A percentile compares a stretch with the other conserved stretches of the same genome.
phyloP scores from a whole-genome alignment of 768 basidiomycete species.

The Mycena vulgaris region DNA sequence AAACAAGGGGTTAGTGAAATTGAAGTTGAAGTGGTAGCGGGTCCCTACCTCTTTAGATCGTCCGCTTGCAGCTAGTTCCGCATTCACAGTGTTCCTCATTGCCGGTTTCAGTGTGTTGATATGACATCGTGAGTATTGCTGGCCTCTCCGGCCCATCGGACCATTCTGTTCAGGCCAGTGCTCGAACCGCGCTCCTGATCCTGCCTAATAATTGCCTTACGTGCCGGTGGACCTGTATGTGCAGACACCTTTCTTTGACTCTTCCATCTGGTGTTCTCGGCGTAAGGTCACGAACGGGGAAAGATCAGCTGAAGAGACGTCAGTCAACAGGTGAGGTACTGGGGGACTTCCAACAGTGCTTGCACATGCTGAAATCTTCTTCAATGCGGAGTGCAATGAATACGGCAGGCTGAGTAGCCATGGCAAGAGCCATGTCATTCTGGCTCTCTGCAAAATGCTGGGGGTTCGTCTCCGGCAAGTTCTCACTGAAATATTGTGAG shows the following conservation, averaged over 20 bases:
- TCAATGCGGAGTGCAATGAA: conserved; percentile 10
- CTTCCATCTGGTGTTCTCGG: conserved; percentile 4
- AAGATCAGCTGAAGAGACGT: conserved; percentile 6
- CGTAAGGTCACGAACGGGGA: background rate
- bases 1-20: background rate
- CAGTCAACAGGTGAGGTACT: background rate
- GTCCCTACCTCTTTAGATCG: background rate
- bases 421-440: background rate
- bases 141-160: background rate
- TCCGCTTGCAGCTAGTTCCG: conserved; percentile 1
- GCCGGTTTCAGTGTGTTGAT: background rate
- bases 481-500: background rate
- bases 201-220: background rate
- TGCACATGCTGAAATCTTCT: too few species aligned
- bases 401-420: conserved; percentile 2
- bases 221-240: background rate
- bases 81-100: conserved; percentile 5
- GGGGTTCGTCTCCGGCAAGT: conserved; percentile 2
- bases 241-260: conserved; percentile 4
- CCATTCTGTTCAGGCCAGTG: background rate
- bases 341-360: too few species aligned
- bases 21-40: background rate
- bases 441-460: conserved; percentile 16
- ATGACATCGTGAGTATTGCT: background rate
- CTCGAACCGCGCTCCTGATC: conserved; percentile 7